Conservation (phyloP, 2,329 filamentous ascomycete genomes). For the Apiospora malaysiana region DNA sequence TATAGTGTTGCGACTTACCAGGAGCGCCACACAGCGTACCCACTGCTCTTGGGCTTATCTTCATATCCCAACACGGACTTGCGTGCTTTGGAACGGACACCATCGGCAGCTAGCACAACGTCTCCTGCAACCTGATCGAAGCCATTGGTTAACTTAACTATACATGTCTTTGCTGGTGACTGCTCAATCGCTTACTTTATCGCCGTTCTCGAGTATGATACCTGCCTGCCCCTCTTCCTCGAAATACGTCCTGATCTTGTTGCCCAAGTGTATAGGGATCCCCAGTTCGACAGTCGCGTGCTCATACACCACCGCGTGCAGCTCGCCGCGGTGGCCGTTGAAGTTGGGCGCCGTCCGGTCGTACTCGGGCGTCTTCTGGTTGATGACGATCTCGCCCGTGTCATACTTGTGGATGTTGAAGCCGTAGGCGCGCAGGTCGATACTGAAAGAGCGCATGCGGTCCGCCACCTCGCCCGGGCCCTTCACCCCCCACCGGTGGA, state of each 20-base stretch:
- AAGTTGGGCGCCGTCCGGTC: slow-evolving; percentile 58
- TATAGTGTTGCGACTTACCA: slow-evolving; percentile 50
- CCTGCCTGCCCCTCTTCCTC: slow-evolving; percentile 58
- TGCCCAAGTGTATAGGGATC: slow-evolving; percentile 61
- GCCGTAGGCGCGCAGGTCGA: slow-evolving; percentile 58
- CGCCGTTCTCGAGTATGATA: slow-evolving; percentile 55
- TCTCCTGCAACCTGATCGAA: slow-evolving; percentile 47
- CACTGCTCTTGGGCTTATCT: slow-evolving; percentile 56
- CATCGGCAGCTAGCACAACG: slow-evolving; percentile 60
- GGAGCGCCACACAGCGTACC: slow-evolving; percentile 58
- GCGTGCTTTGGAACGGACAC: slow-evolving; percentile 58
- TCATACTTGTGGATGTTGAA: slow-evolving; percentile 69
- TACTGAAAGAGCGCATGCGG: slow-evolving; percentile 56
- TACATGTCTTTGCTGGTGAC: not conserved
- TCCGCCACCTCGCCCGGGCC: slow-evolving; percentile 52
- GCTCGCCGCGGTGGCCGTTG: slow-evolving; percentile 65
- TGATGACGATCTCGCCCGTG: slow-evolving; percentile 63
- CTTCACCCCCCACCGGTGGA: slow-evolving; percentile 55
- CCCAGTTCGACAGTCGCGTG: slow-evolving; percentile 60
- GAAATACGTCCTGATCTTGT: slow-evolving; percentile 58
- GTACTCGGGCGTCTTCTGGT: slow-evolving; percentile 53
- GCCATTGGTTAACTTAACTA: slow-evolving; percentile 21
- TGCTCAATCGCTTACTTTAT: slow-evolving; percentile 41
- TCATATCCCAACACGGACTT: slow-evolving; percentile 57
- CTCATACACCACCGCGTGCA: slow-evolving; percentile 64